phyloP scores from a whole-genome alignment of 768 basidiomycete genomes.

The Auriculariales sp. region DNA sequence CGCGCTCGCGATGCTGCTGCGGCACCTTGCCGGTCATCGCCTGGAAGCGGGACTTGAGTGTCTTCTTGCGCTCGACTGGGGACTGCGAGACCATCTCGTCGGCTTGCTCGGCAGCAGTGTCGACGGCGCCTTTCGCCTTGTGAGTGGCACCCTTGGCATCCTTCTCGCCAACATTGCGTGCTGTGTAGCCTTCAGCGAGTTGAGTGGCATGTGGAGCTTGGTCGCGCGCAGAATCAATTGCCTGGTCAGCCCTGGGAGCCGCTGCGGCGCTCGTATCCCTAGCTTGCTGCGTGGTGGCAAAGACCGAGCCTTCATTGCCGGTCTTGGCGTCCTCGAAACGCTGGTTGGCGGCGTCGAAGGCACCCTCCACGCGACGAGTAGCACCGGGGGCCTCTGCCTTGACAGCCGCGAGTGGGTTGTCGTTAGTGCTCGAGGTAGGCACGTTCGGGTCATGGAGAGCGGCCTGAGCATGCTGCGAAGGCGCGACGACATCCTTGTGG shows the following conservation, averaged over 20 bases:
- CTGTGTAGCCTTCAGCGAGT: too few relatives aligned
- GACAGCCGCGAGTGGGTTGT: neutral
- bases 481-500: neutral
- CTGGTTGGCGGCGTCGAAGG: too few relatives aligned
- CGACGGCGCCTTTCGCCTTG: neutral
- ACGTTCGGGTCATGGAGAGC: neutral
- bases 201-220: too few relatives aligned
- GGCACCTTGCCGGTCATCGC: conserved; percentile 25
- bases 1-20: conserved; percentile 48
- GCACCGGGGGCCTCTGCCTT: neutral
- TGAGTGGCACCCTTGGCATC: too few relatives aligned
- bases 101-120: neutral
- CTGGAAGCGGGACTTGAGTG: conserved; percentile 3
- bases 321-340: too few relatives aligned
- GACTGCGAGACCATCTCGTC: neutral
- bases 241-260: too few relatives aligned
- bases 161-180: too few relatives aligned
- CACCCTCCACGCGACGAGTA: too few relatives aligned
- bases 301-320: too few relatives aligned
- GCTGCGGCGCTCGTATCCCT: too few relatives aligned
- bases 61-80: conserved; percentile 2
- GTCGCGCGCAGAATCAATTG: too few relatives aligned
- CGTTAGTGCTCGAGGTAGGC: neutral
- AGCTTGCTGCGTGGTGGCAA: too few relatives aligned
- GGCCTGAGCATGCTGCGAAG: neutral